Evolutionary conservation across 768 basidiomycete species (phyloP), one percentile per base, ranked within the genome.

Genomic region (Omphalotus guepiniiformis): DNA sequence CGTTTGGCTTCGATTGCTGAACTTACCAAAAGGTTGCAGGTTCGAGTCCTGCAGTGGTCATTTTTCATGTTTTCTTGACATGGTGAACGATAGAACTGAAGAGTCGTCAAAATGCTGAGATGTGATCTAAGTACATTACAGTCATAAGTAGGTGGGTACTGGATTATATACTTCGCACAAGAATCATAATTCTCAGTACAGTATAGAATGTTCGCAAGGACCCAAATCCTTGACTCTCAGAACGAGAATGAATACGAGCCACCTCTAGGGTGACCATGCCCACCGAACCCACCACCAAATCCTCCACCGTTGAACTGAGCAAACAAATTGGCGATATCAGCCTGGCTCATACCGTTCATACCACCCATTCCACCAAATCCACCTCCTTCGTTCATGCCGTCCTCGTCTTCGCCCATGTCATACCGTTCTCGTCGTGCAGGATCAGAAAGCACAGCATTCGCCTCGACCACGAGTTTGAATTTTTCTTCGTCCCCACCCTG

Each of bases 1-100:
- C 86, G 84, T 88, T 86, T 88, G 85, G 85, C 85, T 88, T 88
- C 86, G 85, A 86, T 77, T 58, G 82, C 80, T 72, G 54, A 29
- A 16, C 28, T 70, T 53, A 89, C 85, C 87, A 88, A 87, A 85
- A 88, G 87, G 86, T 83, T 88, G 87, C 86, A 88, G 86, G 88
- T 89, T 89, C 86, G 85, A 89, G 84, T 85, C 87, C 87, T 88
- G 87, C 84, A 81, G 85, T 85, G 82, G 80, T 87, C 85, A 85
- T 62, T 22, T 4, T 37, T 37, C 35, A 37, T 32, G 30, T 9
- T 12, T 12, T 34, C 32, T 16, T 34, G 32, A 34, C 32, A 34
- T 13, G 16, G 32, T n/a, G n/a, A n/a, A n/a, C n/a, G n/a, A n/a
- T n/a, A n/a, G n/a, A n/a, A n/a, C n/a, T n/a, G n/a, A n/a, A n/a